phyloP scores from a whole-genome alignment of 768 basidiomycete species.

The Boletus patriciae region DNA sequence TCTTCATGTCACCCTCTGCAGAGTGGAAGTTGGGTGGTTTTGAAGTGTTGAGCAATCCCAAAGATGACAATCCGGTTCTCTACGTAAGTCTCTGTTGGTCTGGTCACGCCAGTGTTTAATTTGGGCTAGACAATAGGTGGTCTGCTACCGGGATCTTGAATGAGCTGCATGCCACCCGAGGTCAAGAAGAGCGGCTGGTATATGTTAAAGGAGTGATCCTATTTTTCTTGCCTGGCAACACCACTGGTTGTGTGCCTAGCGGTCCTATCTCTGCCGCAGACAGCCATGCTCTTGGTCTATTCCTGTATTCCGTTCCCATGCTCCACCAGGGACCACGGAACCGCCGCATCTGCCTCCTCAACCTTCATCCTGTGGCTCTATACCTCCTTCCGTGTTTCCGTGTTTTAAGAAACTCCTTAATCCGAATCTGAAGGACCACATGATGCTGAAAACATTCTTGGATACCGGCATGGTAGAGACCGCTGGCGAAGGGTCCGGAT shows the following conservation, averaged over 20 bases:
- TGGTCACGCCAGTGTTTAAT: conserved; percentile 13
- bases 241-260: conserved; percentile 28
- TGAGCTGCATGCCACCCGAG: conserved; percentile 73
- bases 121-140: conserved; percentile 62
- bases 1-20: conserved; percentile 90
- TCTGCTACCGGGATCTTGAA: conserved; percentile 54
- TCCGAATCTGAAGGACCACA: conserved; percentile 78
- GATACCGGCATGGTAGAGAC: conserved; percentile 76
- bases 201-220: conserved; percentile 72
- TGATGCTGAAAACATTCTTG: conserved; percentile 75
- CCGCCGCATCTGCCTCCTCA: conserved; percentile 78
- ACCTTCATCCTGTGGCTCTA: conserved; percentile 71
- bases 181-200: conserved; percentile 88
- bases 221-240: neutral
- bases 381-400: conserved; percentile 74
- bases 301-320: conserved; percentile 76
- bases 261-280: conserved; percentile 67
- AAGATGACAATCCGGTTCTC: conserved; percentile 73
- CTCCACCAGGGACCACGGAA: conserved; percentile 62
- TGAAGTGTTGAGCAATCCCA: conserved; percentile 81
- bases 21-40: conserved; percentile 98
- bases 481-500: conserved; percentile 58
- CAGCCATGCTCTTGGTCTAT: conserved; percentile 83
- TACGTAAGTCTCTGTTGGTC: conserved; percentile 57
- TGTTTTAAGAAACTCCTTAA: conserved; percentile 87